These are phyloP conservation scores for Penicillium pancosmium DNA, from an alignment of 495 filamentous ascomycete genomes.

Conservation along the genomic window DNA sequence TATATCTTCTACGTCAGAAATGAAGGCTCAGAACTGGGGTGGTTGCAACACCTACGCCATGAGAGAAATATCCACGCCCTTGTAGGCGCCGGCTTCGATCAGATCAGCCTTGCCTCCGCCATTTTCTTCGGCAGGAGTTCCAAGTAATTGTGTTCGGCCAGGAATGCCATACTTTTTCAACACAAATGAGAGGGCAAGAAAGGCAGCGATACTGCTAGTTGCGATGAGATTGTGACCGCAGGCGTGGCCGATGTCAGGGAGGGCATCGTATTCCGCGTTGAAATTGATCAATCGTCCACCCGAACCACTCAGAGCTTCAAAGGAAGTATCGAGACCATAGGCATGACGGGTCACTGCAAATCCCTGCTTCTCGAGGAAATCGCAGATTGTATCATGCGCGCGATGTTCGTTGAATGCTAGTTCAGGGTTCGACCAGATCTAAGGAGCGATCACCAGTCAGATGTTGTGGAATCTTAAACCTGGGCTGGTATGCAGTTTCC, in stretches of 20 bases:
- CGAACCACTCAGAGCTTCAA: constrained; percentile 41
- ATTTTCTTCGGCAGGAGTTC: constrained; percentile 73
- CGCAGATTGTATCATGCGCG: constrained; percentile 59
- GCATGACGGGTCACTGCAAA: constrained; percentile 60
- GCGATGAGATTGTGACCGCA: constrained; percentile 75
- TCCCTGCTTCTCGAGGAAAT: constrained; percentile 55
- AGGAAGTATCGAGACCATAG: constrained; percentile 43
- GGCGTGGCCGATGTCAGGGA: constrained; percentile 64
- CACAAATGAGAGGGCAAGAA: constrained; percentile 56
- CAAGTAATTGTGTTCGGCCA: constrained; percentile 64
- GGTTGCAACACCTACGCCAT: constrained; percentile 52
- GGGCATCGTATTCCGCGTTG: constrained; percentile 56
- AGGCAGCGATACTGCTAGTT: constrained; percentile 60
- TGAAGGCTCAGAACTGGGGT: background rate
- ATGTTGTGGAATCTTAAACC: background rate
- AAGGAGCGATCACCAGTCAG: background rate
- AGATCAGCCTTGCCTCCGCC: constrained; percentile 71
- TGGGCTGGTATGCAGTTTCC: background rate
- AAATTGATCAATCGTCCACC: constrained; percentile 47
- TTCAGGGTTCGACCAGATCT: constrained; percentile 66
- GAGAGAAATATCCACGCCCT: constrained; percentile 64
- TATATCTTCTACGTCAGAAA: background rate
- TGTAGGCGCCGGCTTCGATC: constrained; percentile 64
- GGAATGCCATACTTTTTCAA: constrained; percentile 48
- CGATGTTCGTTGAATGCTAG: constrained; percentile 58